Conservation (phyloP, 306 rosid species). For the Potentilla sterilis region DNA sequence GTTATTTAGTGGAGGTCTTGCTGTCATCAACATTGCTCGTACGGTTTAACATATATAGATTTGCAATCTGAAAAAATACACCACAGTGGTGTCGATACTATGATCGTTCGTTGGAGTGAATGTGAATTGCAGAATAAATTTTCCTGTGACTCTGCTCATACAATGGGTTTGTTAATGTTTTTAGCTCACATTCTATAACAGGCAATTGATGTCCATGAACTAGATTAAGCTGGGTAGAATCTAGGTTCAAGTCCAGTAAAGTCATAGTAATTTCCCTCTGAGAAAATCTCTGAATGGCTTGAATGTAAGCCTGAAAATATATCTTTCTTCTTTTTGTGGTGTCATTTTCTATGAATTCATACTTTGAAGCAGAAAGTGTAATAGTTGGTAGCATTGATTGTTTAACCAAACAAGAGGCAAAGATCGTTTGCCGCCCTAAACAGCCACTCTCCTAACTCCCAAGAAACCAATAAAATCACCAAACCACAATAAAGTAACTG, state of each 20-base stretch:
- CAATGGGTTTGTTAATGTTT: neutral
- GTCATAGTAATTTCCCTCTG: no score
- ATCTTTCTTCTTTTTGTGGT: neutral
- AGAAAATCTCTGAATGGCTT: neutral
- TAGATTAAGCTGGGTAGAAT: neutral
- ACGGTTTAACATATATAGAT: neutral
- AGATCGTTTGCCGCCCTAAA: slow-evolving; percentile 31
- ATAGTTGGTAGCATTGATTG: slow-evolving; percentile 19
- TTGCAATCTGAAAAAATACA: no score
- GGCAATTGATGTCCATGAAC: no score
- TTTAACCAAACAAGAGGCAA: slow-evolving; percentile 30
- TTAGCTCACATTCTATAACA: no score
- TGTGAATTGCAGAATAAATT: neutral
- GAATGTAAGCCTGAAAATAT: neutral
- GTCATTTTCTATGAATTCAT: neutral
- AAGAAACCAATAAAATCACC: slow-evolving; percentile 37
- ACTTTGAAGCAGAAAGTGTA: slow-evolving; percentile 4
- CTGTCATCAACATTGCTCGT: neutral
- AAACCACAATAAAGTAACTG: slow-evolving; percentile 32
- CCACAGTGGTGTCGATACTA: no score
- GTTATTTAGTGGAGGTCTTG: no score
- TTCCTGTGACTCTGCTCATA: neutral
- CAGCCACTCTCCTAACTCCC: slow-evolving; percentile 45
- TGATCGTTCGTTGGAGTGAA: neutral
- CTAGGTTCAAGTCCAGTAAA: neutral